These are phyloP conservation scores for Pisolithus sp. DNA, from an alignment of 768 basidiomycete species.

Conservation along the genomic window DNA sequence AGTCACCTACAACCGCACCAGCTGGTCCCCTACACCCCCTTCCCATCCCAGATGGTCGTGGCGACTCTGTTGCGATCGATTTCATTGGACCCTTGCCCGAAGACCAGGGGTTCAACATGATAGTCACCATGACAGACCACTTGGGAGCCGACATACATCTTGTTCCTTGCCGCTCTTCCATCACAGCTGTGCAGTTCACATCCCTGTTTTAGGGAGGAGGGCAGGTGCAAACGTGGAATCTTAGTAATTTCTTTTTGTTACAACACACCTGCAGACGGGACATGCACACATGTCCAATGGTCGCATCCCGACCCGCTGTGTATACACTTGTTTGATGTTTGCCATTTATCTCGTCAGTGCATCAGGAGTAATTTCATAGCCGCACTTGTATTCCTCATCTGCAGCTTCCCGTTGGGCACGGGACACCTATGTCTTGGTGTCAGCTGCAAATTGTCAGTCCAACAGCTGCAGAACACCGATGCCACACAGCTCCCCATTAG, in stretches of 20 bases:
- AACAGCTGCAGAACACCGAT: background rate
- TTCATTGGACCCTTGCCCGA: too few species aligned
- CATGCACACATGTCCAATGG: conserved; percentile 88
- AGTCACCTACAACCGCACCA: too few species aligned
- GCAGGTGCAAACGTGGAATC: too few species aligned
- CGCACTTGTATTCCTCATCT: conserved; percentile 91
- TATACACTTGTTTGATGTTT: conserved; percentile 98
- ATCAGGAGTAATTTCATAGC: conserved; percentile 97
- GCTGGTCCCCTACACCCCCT: too few species aligned
- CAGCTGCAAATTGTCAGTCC: conserved; percentile 46
- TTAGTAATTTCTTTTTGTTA: background rate
- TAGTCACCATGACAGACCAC: too few species aligned
- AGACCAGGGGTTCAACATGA: too few species aligned
- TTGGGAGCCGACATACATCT: too few species aligned
- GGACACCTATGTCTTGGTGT: conserved; percentile 83
- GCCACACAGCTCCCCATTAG: conserved; percentile 55
- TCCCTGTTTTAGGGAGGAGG: too few species aligned
- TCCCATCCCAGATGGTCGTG: too few species aligned
- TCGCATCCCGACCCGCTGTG: conserved; percentile 94
- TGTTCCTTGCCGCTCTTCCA: too few species aligned
- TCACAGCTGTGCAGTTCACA: too few species aligned
- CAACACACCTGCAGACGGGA: background rate
- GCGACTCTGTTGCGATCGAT: too few species aligned
- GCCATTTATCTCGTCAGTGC: conserved; percentile 91
- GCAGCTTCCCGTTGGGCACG: conserved; percentile 87